phyloP scores from a whole-genome alignment of 2,329 filamentous ascomycete species.

The Pyrenochaeta sp. region DNA sequence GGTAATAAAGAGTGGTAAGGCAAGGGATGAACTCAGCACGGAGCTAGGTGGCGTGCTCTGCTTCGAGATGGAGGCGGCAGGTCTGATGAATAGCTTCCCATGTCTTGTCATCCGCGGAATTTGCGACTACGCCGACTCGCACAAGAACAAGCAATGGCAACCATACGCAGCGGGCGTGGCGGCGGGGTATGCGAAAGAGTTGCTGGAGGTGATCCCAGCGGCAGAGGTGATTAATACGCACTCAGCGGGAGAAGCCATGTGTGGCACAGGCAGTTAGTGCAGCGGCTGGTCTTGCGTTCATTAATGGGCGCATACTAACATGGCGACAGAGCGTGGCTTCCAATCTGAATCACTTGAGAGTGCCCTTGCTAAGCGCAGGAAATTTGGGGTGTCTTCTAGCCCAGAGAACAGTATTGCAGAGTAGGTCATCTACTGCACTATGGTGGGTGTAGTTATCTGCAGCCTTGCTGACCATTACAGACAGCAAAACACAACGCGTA shows the following conservation, averaged over 20 bases:
- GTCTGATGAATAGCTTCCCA: constrained; percentile 33
- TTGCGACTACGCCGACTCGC: constrained; percentile 30
- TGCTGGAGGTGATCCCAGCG: constrained; percentile 15
- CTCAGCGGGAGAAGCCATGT: background rate
- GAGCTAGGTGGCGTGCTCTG: constrained; percentile 25
- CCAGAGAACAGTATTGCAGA: background rate
- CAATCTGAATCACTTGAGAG: background rate
- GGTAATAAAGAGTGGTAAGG: constrained; percentile 52
- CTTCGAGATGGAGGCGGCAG: constrained; percentile 35
- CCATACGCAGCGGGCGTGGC: constrained; percentile 22
- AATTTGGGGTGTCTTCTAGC: background rate
- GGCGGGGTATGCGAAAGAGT: constrained; percentile 25
- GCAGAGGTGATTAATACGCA: background rate
- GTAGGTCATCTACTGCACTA: background rate
- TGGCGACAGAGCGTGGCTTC: background rate
- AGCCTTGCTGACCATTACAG: background rate
- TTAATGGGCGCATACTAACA: background rate
- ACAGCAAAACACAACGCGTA: no score
- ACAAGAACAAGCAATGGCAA: constrained; percentile 29
- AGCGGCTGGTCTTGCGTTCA: background rate
- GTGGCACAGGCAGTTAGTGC: background rate
- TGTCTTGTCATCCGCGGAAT: constrained; percentile 30
- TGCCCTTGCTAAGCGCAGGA: background rate
- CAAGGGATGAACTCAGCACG: constrained; percentile 46
- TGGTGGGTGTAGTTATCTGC: background rate